Base-by-base conservation (phyloP, 1,139 yeast genomes). In the Scheffersomyces illinoinensis region DNA sequence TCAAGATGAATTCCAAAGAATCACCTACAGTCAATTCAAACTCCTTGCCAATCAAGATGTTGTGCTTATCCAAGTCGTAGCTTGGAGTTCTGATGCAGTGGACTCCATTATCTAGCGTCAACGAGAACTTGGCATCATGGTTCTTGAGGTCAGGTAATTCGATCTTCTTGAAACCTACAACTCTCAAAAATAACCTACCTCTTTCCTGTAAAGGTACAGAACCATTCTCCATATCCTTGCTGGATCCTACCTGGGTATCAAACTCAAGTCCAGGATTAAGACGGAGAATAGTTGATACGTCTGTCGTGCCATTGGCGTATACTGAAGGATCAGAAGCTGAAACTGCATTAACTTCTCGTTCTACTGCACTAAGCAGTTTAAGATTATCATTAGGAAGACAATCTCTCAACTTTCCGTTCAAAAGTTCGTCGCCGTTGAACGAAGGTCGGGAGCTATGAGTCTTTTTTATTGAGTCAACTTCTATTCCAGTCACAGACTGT, bases 71-170 rank as follows among this genome's bases (percentile, higher is more conserved):
- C 58, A 91, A 69, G 6, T 76, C 73, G 64, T 86, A 81, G 68
- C 85, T 85, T 43, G 91, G 88, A 0, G 98, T 93, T 53, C 88
- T 86, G 54, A 93, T 86, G 59, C 95, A 87, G 69, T 95, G 97
- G 50, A 89, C 87, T 2, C 98, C 97, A 72, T 95, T 95, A 72
- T 95, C 98, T 64, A 95, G 79, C 8, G 92, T 87, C 53, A 93
- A 69, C 53, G 87, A 85, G 73, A 91, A 88, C 57, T 83, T 82
- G 1, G 93, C 93, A 49, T 85, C 77, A 60, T 87, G 87, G 5
- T 72, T 69, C 21, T 74, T 73, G 57, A 87, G 72, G 55, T 86
- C 85, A 0, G 93, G 90, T 57, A 93, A 73, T 10, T 76, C 76
- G 50, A 93, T 71, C 54, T 84, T 85, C 61, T 82, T 79, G 57